Percentiles rank a stretch among this genome's conserved stretches.
Evolutionary conservation across 2,329 filamentous ascomycete genomes (phyloP).

Genomic region (Madurella fahalii): DNA sequence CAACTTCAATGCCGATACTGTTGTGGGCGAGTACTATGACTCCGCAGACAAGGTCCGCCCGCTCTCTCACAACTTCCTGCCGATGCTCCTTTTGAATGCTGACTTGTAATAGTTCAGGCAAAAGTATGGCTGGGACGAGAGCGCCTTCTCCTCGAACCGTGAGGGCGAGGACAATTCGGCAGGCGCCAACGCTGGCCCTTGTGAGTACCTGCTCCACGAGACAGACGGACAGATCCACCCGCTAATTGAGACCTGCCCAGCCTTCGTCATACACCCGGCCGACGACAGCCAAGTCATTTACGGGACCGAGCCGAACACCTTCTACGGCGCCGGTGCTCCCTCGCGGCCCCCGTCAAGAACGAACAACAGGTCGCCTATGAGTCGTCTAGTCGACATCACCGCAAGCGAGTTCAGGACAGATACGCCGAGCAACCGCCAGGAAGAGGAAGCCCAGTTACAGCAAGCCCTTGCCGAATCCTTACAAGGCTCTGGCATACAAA

Average conservation of each 20-base stretch:
- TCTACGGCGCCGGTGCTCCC: constrained; percentile 44
- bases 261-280: constrained; percentile 53
- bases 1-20: constrained; percentile 44
- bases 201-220: neutral
- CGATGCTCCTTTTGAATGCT: constrained; percentile 9
- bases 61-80: neutral
- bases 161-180: constrained; percentile 38
- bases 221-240: neutral
- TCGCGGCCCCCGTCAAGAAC: constrained; percentile 61
- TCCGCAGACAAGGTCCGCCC: constrained; percentile 41
- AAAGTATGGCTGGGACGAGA: constrained; percentile 55
- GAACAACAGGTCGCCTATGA: constrained; percentile 53
- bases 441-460: constrained; percentile 54
- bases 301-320: constrained; percentile 39
- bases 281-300: constrained; percentile 43
- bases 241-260: constrained; percentile 5
- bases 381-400: constrained; percentile 43
- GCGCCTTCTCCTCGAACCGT: constrained; percentile 48
- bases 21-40: constrained; percentile 52
- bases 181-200: neutral
- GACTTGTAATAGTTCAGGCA: constrained; percentile 38
- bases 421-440: constrained; percentile 33
- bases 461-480: constrained; percentile 54
- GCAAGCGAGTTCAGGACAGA: constrained; percentile 35
- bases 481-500: constrained; percentile 45